Evolutionary conservation across 352 stramenopile genomes (phyloP).

Genomic region (Phytophthora cajani): DNA sequence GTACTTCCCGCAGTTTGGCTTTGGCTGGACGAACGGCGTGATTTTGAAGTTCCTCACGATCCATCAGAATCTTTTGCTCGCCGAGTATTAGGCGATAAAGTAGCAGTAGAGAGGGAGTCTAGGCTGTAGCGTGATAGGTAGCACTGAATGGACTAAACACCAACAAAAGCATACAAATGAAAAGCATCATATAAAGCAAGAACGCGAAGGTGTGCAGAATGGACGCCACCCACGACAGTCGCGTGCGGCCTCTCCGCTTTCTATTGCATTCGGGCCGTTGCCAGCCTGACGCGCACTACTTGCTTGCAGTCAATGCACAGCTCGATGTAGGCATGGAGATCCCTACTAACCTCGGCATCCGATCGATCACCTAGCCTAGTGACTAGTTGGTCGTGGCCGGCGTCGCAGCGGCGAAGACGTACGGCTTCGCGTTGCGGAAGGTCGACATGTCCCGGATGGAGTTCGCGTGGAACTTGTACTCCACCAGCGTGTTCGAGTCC

Average conservation of each 20-base stretch:
- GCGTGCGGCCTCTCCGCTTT: constrained; percentile 28
- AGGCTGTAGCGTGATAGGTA: not conserved
- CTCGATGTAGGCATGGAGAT: constrained; percentile 17
- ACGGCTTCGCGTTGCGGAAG: constrained; percentile 93
- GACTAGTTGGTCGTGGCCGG: constrained; percentile 59
- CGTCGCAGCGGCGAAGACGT: constrained; percentile 86
- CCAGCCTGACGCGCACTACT: constrained; percentile 31
- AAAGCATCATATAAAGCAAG: constrained; percentile 37
- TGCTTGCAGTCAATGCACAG: constrained; percentile 30
- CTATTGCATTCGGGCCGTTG: constrained; percentile 31
- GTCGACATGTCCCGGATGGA: constrained; percentile 94
- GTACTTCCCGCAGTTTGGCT: constrained; percentile 90
- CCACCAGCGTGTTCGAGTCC: constrained; percentile 94
- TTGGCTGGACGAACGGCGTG: constrained; percentile 89
- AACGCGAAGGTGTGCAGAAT: constrained; percentile 37
- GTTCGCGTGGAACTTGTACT: constrained; percentile 95
- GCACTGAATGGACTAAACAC: constrained; percentile 9
- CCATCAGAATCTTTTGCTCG: constrained; percentile 70
- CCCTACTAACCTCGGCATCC: constrained; percentile 11
- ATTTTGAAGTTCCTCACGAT: constrained; percentile 88
- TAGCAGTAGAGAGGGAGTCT: constrained; percentile 4
- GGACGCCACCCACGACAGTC: constrained; percentile 27
- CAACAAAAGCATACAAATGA: constrained; percentile 16
- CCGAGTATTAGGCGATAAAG: constrained; percentile 24
- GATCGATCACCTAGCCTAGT: not conserved